phyloP scores from a whole-genome alignment of 768 basidiomycete genomes.

The Leccinum boreale region DNA sequence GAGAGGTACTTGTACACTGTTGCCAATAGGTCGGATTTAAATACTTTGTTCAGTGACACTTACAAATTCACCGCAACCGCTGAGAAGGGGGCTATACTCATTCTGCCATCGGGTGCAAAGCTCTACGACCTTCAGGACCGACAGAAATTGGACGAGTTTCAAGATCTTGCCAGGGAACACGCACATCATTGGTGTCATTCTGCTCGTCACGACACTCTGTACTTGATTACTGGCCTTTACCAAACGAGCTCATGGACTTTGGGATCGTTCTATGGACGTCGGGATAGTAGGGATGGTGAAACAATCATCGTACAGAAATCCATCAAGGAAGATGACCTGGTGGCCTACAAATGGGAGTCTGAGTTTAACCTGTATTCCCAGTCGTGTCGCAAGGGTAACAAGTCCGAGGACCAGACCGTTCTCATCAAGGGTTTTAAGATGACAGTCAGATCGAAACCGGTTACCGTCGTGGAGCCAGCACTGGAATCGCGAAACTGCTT shows the following conservation, averaged over 20 bases:
- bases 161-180: background rate
- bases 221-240: conserved; percentile 3
- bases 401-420: conserved; percentile 8
- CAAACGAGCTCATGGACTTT: background rate
- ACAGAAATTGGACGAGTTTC: background rate
- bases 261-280: background rate
- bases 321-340: background rate
- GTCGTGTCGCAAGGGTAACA: background rate
- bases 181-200: background rate
- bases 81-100: background rate
- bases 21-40: background rate
- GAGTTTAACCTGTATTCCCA: background rate
- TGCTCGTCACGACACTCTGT: background rate
- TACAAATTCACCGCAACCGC: background rate
- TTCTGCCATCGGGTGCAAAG: conserved; percentile 3
- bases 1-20: too few species aligned
- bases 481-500: too few species aligned
- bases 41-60: background rate
- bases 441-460: background rate
- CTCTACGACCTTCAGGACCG: too few species aligned
- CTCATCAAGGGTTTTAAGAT: conserved; percentile 11
- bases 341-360: background rate
- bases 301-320: too few species aligned
- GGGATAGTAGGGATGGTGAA: too few species aligned
- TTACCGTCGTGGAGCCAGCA: background rate